phyloP scores from a whole-genome alignment of 805 yeast genomes.

The Wickerhamomyces silvicola region DNA sequence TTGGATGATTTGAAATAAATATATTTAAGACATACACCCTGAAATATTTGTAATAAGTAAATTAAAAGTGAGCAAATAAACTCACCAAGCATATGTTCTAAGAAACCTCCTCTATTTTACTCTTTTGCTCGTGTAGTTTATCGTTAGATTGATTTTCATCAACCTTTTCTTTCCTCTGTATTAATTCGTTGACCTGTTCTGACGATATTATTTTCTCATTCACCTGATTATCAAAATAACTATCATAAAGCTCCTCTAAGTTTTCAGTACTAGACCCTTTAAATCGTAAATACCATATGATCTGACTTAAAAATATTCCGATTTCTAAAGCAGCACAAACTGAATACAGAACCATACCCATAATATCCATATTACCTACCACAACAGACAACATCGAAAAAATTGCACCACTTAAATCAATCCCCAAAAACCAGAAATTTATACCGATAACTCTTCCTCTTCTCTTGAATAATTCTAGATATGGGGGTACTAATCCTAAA shows the following conservation, averaged over 20 bases:
- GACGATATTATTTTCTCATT: slow-evolving; percentile 4
- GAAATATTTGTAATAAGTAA: too few species aligned
- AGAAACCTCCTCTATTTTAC: too few species aligned
- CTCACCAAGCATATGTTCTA: too few species aligned
- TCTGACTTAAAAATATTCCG: slow-evolving; percentile 62
- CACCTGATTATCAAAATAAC: slow-evolving; percentile 6
- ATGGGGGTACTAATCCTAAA: slow-evolving; percentile 82
- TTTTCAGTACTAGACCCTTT: slow-evolving; percentile 19
- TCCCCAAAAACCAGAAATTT: slow-evolving; percentile 66
- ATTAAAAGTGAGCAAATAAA: too few species aligned
- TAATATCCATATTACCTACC: slow-evolving; percentile 54
- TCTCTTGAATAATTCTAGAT: slow-evolving; percentile 73
- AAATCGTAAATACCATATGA: slow-evolving; percentile 48
- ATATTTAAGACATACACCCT: too few species aligned
- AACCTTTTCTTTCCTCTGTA: too few species aligned
- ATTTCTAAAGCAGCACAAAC: slow-evolving; percentile 61
- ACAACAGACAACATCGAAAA: slow-evolving; percentile 62
- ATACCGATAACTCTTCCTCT: slow-evolving; percentile 86
- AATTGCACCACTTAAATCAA: slow-evolving; percentile 81
- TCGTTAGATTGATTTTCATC: too few species aligned
- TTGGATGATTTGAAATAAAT: too few species aligned
- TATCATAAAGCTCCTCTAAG: slow-evolving; percentile 3
- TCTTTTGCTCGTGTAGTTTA: too few species aligned
- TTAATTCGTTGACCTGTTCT: slow-evolving; percentile 2
- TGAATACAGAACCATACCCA: slow-evolving; percentile 65